These are phyloP conservation scores for Aspergillus versicolor DNA, from an alignment of 2,329 filamentous ascomycete genomes.

Conservation along the genomic window DNA sequence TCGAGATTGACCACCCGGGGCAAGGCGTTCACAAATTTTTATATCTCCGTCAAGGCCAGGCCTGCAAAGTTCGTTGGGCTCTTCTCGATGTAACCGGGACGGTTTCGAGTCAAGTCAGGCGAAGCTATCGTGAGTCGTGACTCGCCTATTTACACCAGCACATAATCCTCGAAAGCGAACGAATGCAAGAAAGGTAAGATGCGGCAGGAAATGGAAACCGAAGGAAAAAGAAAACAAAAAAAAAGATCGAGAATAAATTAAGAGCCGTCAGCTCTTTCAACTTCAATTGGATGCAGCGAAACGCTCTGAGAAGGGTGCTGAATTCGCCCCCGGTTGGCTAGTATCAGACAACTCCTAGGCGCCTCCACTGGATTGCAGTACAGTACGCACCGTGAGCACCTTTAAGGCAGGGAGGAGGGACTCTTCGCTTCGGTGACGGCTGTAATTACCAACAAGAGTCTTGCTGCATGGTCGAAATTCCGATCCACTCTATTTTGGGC, in stretches of 20 bases:
- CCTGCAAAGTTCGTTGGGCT: slow-evolving; percentile 10
- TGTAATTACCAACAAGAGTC: slow-evolving; percentile 16
- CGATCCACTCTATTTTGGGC: slow-evolving; percentile 26
- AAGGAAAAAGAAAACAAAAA: slow-evolving; percentile 9
- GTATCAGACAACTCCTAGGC: slow-evolving; percentile 18
- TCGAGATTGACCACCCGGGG: slow-evolving; percentile 12
- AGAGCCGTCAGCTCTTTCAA: slow-evolving; percentile 15
- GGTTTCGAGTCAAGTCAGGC: slow-evolving; percentile 20
- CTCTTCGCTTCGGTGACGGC: slow-evolving; percentile 14
- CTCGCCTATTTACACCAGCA: slow-evolving; percentile 22
- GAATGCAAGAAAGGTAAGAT: slow-evolving; percentile 13
- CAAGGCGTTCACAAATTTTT: slow-evolving; percentile 23
- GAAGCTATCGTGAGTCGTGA: slow-evolving; percentile 19
- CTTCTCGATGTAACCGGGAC: slow-evolving; percentile 22
- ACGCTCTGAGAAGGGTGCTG: slow-evolving; percentile 11
- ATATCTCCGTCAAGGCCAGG: slow-evolving; percentile 17
- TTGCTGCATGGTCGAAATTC: slow-evolving; percentile 18
- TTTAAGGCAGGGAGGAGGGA: slow-evolving; percentile 17
- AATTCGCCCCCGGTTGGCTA: slow-evolving; percentile 17
- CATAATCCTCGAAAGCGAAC: slow-evolving; percentile 17
- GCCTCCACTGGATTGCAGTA: slow-evolving; percentile 19
- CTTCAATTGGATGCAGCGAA: slow-evolving; percentile 15
- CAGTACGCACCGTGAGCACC: slow-evolving; percentile 7
- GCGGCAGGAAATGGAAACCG: slow-evolving; percentile 12
- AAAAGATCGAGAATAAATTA: slow-evolving; percentile 11